Percentiles rank a stretch among this genome's conserved stretches.
These are phyloP conservation scores for Fusarium setosum DNA, from an alignment of 2,329 filamentous ascomycete genomes.

Conservation along the genomic window DNA sequence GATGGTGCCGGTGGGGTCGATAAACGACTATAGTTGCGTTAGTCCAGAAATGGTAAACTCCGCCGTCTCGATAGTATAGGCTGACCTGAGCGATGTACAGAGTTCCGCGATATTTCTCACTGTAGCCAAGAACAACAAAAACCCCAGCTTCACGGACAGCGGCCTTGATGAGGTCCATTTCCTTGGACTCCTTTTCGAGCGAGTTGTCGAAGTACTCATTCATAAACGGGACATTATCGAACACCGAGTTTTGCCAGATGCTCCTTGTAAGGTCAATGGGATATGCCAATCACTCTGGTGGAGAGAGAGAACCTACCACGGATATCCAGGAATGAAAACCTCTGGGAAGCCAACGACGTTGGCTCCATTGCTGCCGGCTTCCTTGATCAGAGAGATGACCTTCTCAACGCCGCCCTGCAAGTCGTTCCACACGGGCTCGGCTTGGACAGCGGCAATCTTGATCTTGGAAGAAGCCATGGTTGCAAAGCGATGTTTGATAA, in stretches of 20 bases:
- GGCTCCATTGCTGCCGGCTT: constrained; percentile 46
- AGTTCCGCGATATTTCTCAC: constrained; percentile 50
- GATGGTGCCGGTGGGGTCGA: constrained; percentile 53
- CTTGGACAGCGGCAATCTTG: constrained; percentile 20
- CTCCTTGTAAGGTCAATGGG: constrained; percentile 36
- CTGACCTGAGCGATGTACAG: constrained; percentile 54
- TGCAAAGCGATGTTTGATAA: not conserved
- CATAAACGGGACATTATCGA: constrained; percentile 51
- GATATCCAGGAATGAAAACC: constrained; percentile 58
- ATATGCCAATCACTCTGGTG: not conserved
- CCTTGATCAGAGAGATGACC: constrained; percentile 47
- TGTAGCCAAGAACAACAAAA: constrained; percentile 55
- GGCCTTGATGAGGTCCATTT: constrained; percentile 56
- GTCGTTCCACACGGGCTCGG: constrained; percentile 42
- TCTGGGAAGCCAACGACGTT: constrained; percentile 57
- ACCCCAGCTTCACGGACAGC: constrained; percentile 60
- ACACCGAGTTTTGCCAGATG: constrained; percentile 42
- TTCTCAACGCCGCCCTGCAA: constrained; percentile 50
- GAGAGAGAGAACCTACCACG: constrained; percentile 50
- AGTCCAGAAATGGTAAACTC: not conserved
- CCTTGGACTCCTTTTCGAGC: constrained; percentile 50
- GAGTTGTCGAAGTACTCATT: constrained; percentile 60
- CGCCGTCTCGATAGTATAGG: too few species aligned
- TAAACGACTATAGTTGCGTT: constrained; percentile 48
- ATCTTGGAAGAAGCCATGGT: too few species aligned